phyloP scores from a whole-genome alignment of 2,329 filamentous ascomycete species.

The Ophiostoma quercus region DNA sequence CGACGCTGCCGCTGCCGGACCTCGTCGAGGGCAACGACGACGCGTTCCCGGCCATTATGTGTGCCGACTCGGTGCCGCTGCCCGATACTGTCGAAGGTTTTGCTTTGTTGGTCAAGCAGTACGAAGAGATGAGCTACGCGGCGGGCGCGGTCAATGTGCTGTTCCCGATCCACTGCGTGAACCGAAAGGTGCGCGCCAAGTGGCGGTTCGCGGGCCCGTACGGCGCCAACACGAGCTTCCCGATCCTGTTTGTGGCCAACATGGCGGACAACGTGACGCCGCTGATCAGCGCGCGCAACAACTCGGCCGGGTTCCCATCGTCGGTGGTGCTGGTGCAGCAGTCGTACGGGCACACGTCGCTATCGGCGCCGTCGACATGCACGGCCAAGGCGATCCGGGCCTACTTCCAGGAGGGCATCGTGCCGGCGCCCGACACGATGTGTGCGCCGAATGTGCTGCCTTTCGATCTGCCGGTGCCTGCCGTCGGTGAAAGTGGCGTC shows the following conservation, averaged over 20 bases:
- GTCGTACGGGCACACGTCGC: conserved; percentile 45
- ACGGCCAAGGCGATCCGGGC: conserved; percentile 39
- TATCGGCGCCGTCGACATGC: conserved; percentile 43
- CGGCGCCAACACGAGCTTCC: conserved; percentile 36
- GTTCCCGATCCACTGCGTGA: conserved; percentile 40
- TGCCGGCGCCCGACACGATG: conserved; percentile 35
- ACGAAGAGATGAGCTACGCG: conserved; percentile 38
- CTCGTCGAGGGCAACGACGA: conserved; percentile 37
- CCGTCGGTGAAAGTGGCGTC: neutral
- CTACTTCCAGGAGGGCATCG: conserved; percentile 44
- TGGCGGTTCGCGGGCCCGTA: conserved; percentile 38
- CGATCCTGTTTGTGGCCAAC: conserved; percentile 43
- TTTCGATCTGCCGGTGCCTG: conserved; percentile 20
- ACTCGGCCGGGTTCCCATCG: conserved; percentile 28
- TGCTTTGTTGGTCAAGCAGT: conserved; percentile 33
- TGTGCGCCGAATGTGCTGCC: conserved; percentile 26
- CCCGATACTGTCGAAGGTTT: conserved; percentile 36
- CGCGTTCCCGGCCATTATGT: conserved; percentile 44
- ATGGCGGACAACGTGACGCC: conserved; percentile 45
- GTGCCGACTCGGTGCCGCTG: conserved; percentile 38
- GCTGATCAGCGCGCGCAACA: conserved; percentile 35
- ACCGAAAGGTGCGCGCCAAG: conserved; percentile 37
- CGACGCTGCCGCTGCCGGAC: conserved; percentile 32
- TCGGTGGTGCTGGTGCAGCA: conserved; percentile 47
- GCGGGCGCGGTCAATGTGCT: conserved; percentile 42